Evolutionary conservation across 2,329 filamentous ascomycete species (phyloP), one percentile per base, ranked within the genome.

Genomic region (Ceratocystis variospora): DNA sequence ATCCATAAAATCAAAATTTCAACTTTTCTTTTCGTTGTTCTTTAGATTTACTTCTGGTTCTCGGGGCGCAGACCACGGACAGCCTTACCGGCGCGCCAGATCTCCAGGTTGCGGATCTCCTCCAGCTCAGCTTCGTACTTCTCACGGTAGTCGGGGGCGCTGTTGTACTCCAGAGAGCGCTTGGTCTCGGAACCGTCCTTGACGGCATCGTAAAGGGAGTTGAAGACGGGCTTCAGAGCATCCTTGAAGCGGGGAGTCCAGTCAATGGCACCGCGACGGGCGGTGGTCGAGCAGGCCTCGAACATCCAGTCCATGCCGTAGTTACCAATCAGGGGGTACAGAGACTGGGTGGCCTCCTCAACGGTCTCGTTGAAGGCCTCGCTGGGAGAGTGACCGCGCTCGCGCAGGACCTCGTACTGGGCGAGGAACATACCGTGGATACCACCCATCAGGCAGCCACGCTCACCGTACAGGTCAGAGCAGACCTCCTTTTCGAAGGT

Each of bases 251-350:
- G 84, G 78, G 87, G 87, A 77, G 88, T 93, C 94, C 94, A 99
- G 85, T 99, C 94, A 77, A 99, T 96, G 80, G 94, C 94, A 79
- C 94, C 94, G 76, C 94, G 92, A 76, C 94, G 90, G 75, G 94
- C 94, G 68, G 94, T 99, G 76, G 94, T 99, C 70, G 93, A 97
- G 89, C 94, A 99, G 72, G 94, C 94, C 77, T 93, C 92, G 83
- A 95, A 99, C 94, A 99, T 99, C 91, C 95, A 99, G 84, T 99
- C 94, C 94, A 99, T 97, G 76, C 94, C 94, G 81, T 97, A 89
- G 80, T 85, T 86, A 76, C 93, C 94, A 75, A 99, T 99, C 76
- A 99, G 84, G 71, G 94, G 94, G 85, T 99, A 99, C 75, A 99
- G 83, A 72, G 86, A 90, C 85, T 99, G 94, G 64, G 94, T 99